Evolutionary conservation across 1,139 yeast species (phyloP), one percentile per base, ranked within the genome.

Genomic region (Spencermartinsiella ligniputridi): DNA sequence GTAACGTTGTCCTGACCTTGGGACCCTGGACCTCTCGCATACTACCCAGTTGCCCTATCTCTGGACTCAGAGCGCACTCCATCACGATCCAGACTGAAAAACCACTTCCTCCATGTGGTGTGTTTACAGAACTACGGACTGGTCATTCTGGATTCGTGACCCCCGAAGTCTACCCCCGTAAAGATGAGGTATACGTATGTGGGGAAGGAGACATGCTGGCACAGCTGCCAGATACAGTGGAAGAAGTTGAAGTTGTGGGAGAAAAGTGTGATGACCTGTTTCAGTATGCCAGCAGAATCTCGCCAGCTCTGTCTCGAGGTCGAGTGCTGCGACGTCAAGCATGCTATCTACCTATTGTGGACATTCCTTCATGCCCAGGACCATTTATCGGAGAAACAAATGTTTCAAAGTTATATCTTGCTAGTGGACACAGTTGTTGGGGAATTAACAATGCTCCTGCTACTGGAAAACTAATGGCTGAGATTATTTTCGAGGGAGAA

Each of bases 381-480:
- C 98, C 98, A 0, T 72, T 92, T 47, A 82, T 92, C 52, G 98
- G 98, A 39, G 90, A 86, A 58, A 90, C 97, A 0, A 88, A 89
- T 58, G 92, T 88, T 16, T 79, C 76, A 21, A 83, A 83, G 52
- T 69, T 92, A 51, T 86, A 70, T 56, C 67, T 92, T 48, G 96
- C 97, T 2, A 79, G 94, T 16, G 98, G 97, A 1, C 98, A 92
- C 64, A 83, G 95, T 17, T 92, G 97, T 67, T 92, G 98, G 98
- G 98, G 98, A 19, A 92, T 92, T 52, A 92, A 92, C 66, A 90
- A 92, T 64, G 97, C 97, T 0, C 97, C 97, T 1, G 97, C 87
- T 3, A 89, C 97, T 1, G 98, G 98, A 16, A 82, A 88, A 59
- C 76, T 92, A 39, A 78, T 92, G 84, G 81, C 96, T 54, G 97